Evolutionary conservation across 148 eudicot genomes (phyloP).

Genomic region (Beta vulgaris): DNA sequence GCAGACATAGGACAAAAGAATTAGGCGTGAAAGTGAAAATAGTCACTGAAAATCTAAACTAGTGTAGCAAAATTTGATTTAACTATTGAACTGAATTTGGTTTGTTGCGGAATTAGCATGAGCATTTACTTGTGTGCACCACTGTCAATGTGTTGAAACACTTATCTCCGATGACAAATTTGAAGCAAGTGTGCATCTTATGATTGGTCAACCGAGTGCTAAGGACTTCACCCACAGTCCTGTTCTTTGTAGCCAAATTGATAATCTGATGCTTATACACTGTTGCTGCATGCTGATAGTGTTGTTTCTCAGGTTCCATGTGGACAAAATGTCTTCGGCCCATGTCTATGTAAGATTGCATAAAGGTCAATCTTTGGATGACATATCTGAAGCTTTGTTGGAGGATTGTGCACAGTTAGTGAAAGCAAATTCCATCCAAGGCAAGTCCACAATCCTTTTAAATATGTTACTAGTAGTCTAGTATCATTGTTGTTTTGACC

Average conservation of each 20-base stretch:
- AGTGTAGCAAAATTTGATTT: neutral
- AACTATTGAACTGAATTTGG: neutral
- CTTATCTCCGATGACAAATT: neutral
- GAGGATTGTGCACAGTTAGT: conserved; percentile 96
- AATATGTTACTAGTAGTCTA: too few species aligned
- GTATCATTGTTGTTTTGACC: too few species aligned
- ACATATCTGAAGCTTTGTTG: conserved; percentile 80
- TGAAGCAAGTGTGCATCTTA: neutral
- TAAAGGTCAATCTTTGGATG: conserved; percentile 89
- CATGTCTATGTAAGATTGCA: conserved; percentile 94
- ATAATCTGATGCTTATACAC: neutral
- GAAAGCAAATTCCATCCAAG: conserved; percentile 93
- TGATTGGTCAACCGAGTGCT: neutral
- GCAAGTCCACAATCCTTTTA: conserved; percentile 30
- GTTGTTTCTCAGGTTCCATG: conserved; percentile 77
- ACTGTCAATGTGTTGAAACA: neutral
- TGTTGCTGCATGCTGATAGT: conserved; percentile 10
- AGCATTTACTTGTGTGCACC: neutral
- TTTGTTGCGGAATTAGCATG: neutral
- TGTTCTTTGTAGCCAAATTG: conserved; percentile 5
- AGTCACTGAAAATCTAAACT: neutral
- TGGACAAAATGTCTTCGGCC: conserved; percentile 99
- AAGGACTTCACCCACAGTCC: neutral
- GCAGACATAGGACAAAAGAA: neutral
- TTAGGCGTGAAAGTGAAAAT: neutral